Base-by-base conservation (phyloP, 148 eudicot genomes). In the Diospyros kaki region DNA sequence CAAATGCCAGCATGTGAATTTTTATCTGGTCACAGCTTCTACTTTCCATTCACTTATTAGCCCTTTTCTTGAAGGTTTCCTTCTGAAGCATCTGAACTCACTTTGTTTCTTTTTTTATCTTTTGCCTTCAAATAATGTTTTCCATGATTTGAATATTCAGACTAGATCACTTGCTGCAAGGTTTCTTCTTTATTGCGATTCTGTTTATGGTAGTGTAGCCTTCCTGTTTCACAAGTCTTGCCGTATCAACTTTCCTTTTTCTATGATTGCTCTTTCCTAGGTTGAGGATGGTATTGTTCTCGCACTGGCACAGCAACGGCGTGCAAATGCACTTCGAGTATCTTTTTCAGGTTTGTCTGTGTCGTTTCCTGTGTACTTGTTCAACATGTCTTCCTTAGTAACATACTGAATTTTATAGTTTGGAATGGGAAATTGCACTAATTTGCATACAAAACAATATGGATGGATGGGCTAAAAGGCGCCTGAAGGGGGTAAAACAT, bases 261-360 rank as follows among this genome's bases (percentile, higher is more conserved):
- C 11, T 42, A n/a, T 14, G 8, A n/a, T 58, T 73, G 18, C 51
- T 59, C 63, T 38, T 71, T 71, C 72, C 71, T 62, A 93, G 98
- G 93, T 93, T 76, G 98, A 93, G 76, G 96, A 88, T 76, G 86
- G 85, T 17, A 86, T 91, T 81, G 88, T 87, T 60, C 88, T 83
- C 82, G 88, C 90, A 71, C 76, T 88, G 73, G 89, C 97, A 52
- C 93, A 87, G 77, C 91, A 86, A 59, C 83, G 95, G 45, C 91
- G 91, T 64, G 89, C 87, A 75, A 90, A 85, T 79, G 83, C 95
- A 75, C 63, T 88, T 72, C 84, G 95, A 75, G 80, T 77, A 56
- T 88, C 95, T 59, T 67, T 76, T 50, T 85, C 95, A 86, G 97
- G 97, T 93, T 65, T 74, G 65, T 58, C 58, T 38, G 28, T 28